Conservation (phyloP, 345 rosid species). For the Salix exigua region DNA sequence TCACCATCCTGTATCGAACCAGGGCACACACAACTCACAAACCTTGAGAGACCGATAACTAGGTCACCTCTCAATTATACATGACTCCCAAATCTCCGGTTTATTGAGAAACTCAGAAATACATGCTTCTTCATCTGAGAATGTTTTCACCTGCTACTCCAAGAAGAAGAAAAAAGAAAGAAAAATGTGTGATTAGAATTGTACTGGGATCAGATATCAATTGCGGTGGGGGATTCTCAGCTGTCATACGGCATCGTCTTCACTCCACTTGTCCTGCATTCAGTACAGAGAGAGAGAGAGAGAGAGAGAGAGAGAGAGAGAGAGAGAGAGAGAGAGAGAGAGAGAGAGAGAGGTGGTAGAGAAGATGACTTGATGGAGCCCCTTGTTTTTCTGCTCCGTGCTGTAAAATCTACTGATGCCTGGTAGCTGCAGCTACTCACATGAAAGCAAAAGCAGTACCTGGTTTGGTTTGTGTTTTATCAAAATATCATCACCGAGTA, state of each 20-base stretch:
- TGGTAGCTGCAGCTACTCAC: not conserved
- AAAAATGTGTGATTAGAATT: too few relatives aligned
- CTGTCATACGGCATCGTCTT: not conserved
- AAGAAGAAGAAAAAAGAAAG: too few relatives aligned
- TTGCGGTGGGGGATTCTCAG: too few relatives aligned
- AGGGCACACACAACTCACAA: conserved; percentile 25
- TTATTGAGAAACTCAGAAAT: not conserved
- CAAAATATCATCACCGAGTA: not conserved
- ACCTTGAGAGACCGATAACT: conserved; percentile 3
- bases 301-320: not conserved
- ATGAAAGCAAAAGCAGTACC: not conserved
- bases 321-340: not conserved
- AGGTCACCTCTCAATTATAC: too few relatives aligned
- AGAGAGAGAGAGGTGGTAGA: not conserved
- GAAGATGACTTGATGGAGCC: not conserved
- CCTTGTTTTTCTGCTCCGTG: not conserved
- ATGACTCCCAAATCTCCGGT: not conserved
- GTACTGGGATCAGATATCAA: too few relatives aligned
- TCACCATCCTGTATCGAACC: not conserved
- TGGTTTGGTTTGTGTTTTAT: not conserved
- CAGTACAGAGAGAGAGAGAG: not conserved
- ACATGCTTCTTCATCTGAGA: not conserved
- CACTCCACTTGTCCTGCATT: not conserved
- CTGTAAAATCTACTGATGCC: not conserved
- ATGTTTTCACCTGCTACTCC: not conserved